Base-by-base conservation (phyloP, 2,329 filamentous ascomycete genomes). In the Alternaria novae-zelandiae region DNA sequence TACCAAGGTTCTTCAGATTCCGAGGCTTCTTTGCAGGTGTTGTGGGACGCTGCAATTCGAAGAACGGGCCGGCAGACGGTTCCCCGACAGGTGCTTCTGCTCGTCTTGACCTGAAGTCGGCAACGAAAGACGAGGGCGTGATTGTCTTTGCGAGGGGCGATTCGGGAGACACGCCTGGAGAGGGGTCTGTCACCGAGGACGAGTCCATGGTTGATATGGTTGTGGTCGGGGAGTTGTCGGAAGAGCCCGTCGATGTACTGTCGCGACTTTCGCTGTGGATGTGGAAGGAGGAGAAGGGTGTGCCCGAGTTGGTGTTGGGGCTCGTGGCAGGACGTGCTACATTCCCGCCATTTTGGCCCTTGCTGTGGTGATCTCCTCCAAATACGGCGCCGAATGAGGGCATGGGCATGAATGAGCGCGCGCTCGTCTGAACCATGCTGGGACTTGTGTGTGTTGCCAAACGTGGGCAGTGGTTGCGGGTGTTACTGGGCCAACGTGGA, bases 141-240 rank as follows among this genome's bases (percentile, higher is more conserved):
- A 92, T 89, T 59, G 91, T 87, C 59, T 94, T 84, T 60, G 91
- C 91, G 58, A 91, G 84, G 2, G 94, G 93, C 3, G 96, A 97
- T 80, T 97, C 94, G 9, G 95, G 95, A 1, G 95, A 97, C 6
- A 21, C 94, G 93, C 56, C 95, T 4, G 96, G 94, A 6, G 95
- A 97, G 8, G 93, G 91, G 73, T 98, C 95, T 28, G 94, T 94
- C 53, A 96, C 86, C 28, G 93, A 92, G 9, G 93, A 95, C 6
- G 94, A 96, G 81, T 97, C 95, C 67, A 95, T 93, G 20, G 93
- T 97, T 6, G 94, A 97, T 54, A 96, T 88, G 3, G 95, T 97
- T 4, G 94, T 97, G 8, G 95, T 98, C 2, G 96, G 96, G 9
- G 95, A 98, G 21, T 95, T 97, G 75, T 97, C 94, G 45, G 92